These are phyloP conservation scores for Rutstroemia sp. DNA, from an alignment of 2,329 filamentous ascomycete genomes.

Conservation along the genomic window DNA sequence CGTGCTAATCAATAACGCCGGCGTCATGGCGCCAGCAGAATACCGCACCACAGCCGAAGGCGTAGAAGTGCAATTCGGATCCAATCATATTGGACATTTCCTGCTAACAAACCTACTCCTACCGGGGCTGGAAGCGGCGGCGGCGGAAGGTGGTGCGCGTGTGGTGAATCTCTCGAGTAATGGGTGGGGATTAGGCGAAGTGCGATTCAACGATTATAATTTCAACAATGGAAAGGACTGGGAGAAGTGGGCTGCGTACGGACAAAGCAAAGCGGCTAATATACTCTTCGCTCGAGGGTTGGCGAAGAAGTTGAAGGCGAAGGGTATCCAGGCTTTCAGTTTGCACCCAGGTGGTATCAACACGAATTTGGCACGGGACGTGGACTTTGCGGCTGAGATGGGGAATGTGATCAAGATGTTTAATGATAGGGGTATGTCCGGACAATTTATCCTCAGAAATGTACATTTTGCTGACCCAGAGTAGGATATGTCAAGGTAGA, in stretches of 20 bases:
- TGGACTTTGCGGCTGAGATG: neutral
- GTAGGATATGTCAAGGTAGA: neutral
- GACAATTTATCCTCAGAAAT: too few relatives aligned
- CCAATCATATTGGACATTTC: conserved; percentile 47
- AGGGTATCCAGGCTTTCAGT: conserved; percentile 25
- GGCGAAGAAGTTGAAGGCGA: conserved; percentile 22
- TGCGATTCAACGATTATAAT: conserved; percentile 11
- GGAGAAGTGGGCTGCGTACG: conserved; percentile 30
- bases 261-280: conserved; percentile 32
- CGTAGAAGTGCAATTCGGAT: conserved; percentile 43
- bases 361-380: neutral
- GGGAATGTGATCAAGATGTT: neutral
- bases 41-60: conserved; percentile 33
- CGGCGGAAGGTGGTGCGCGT: conserved; percentile 2
- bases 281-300: conserved; percentile 29
- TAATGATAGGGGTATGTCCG: neutral
- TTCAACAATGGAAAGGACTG: conserved; percentile 24
- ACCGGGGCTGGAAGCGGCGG: conserved; percentile 32
- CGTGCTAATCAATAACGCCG: conserved; percentile 29
- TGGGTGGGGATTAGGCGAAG: conserved; percentile 5
- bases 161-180: neutral
- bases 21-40: conserved; percentile 15
- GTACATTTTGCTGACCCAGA: neutral
- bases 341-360: conserved; percentile 25
- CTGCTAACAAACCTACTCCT: conserved; percentile 44